Base-by-base conservation (phyloP, 768 basidiomycete species). In the Trichaptum fuscoviolaceum region DNA sequence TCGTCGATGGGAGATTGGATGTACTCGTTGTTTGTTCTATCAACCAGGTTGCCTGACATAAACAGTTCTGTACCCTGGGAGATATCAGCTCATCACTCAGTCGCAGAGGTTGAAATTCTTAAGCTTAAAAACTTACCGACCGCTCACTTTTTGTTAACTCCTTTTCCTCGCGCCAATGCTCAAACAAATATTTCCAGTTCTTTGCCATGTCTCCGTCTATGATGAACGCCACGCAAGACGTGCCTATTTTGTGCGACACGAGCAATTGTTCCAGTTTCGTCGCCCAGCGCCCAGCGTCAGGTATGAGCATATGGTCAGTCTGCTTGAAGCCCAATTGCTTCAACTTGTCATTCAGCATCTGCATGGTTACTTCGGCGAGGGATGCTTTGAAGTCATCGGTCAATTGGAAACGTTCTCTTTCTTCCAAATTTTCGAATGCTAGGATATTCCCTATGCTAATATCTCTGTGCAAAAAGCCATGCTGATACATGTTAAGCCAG, bases 401-500 rank as follows among this genome's bases (percentile, higher is more conserved):
- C 17, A 36, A 17, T 17, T 17, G 7, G 17, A 36, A 60, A 18
- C 7, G 59, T 3, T 18, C 15, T 17, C 25, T 9, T 61, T 61
- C 15, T 34, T 61, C 59, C 15, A 3, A 4, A 3, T 6, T 61
- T 1, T 61, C 59, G 25, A 61, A 20, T 7, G 24, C 24, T 15
- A 61, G 59, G 15, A 61, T 18, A 34, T 61, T 61, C 6, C 59
- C 59, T 12, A 61, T 61, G 59, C 59, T 61, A 3, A 61, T 24
- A 23, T 61, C 59, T 61, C 59, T 61, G 23, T 61, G 59, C 12
- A 61, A 23, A 34, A 61, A 61, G 12, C 59, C 59, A 9, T 25
- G 10, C 30, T 61, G 59, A 61, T 64, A 67, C 57, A 67, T 52
- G 2, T 57, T 58, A 12, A 27, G 64, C 26, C 64, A 62, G 12